phyloP scores from a whole-genome alignment of 2,329 filamentous ascomycete genomes.

The Curvularia verruculosa region DNA sequence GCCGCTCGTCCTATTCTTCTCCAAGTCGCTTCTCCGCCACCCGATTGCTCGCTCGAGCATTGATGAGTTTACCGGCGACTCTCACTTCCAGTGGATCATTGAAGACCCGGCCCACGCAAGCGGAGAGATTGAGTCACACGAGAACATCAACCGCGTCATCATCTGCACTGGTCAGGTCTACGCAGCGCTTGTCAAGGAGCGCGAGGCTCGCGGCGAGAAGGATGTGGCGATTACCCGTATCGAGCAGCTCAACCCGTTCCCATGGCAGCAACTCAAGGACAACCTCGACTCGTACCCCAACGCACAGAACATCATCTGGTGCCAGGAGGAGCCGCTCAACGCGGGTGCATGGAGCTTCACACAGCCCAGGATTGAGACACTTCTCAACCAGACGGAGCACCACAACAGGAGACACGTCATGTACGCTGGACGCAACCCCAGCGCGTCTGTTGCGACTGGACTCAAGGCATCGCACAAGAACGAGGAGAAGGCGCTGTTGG shows the following conservation, averaged over 20 bases:
- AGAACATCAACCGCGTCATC: constrained; percentile 92
- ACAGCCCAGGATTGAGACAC: constrained; percentile 96
- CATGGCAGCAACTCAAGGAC: constrained; percentile 94
- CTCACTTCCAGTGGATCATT: constrained; percentile 97
- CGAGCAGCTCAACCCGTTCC: constrained; percentile 98
- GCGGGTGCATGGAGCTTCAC: constrained; percentile 96
- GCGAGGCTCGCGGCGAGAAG: constrained; percentile 82
- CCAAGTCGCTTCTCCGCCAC: constrained; percentile 93
- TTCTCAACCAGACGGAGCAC: constrained; percentile 90
- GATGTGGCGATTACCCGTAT: constrained; percentile 93
- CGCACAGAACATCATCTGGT: constrained; percentile 96
- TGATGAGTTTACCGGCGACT: constrained; percentile 88
- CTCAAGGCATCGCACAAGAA: constrained; percentile 86
- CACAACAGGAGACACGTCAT: constrained; percentile 95
- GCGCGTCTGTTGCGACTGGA: constrained; percentile 91
- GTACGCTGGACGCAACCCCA: constrained; percentile 94
- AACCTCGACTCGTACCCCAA: constrained; percentile 98
- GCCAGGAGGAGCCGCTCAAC: constrained; percentile 96
- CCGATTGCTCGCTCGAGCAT: constrained; percentile 87
- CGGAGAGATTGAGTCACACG: constrained; percentile 74
- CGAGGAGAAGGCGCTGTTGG: constrained; percentile 86
- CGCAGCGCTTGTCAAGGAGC: constrained; percentile 87
- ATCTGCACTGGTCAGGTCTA: constrained; percentile 96
- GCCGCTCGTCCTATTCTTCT: constrained; percentile 97
- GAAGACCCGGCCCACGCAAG: constrained; percentile 83